phyloP scores from a whole-genome alignment of 495 filamentous ascomycete species.

The Aspergillus ellipticus region DNA sequence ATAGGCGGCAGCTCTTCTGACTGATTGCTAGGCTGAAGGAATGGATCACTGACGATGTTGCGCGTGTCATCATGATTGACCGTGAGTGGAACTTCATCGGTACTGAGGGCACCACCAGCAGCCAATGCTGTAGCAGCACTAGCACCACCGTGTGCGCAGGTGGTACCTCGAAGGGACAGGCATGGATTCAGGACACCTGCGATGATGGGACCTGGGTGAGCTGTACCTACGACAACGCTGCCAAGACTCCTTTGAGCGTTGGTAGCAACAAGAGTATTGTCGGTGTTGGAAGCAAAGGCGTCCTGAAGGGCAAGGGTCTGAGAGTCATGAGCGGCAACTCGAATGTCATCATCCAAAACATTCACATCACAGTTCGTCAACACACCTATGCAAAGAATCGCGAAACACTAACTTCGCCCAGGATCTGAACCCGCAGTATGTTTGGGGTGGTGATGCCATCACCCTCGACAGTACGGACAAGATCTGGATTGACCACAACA shows the following conservation, averaged over 20 bases:
- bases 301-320: constrained; percentile 16
- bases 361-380: too few relatives aligned
- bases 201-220: constrained; percentile 11
- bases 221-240: constrained; percentile 22
- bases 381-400: too few relatives aligned
- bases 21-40: not conserved
- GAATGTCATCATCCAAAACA: constrained; percentile 33
- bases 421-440: constrained; percentile 25
- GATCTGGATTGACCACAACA: constrained; percentile 25
- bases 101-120: constrained; percentile 24
- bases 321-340: constrained; percentile 16
- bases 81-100: constrained; percentile 25
- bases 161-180: too few relatives aligned
- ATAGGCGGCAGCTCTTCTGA: too few relatives aligned
- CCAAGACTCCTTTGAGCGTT: constrained; percentile 15
- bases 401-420: too few relatives aligned
- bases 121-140: constrained; percentile 7
- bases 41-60: constrained; percentile 27
- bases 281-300: constrained; percentile 22
- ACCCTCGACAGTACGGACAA: constrained; percentile 16
- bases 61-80: constrained; percentile 41
- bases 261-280: constrained; percentile 30
- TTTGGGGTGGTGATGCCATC: constrained; percentile 26
- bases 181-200: constrained; percentile 10
- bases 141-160: constrained; percentile 8